These are phyloP conservation scores for Cadophora sp. DNA, from an alignment of 2,329 filamentous ascomycete species.

Conservation along the genomic window DNA sequence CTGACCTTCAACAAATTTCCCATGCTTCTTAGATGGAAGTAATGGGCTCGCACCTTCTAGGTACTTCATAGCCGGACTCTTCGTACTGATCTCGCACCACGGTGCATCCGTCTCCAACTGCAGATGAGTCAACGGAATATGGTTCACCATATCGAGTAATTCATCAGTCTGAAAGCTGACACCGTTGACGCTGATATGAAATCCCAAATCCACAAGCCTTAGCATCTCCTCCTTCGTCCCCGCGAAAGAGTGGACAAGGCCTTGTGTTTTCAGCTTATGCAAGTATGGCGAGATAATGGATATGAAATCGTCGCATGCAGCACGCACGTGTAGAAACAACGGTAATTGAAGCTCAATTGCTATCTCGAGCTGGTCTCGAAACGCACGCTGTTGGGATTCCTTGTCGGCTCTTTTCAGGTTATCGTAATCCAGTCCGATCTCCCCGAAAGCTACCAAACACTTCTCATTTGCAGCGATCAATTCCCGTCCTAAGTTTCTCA, in stretches of 20 bases:
- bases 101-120: no score
- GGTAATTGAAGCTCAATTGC: neutral
- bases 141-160: no score
- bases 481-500: neutral
- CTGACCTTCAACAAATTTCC: no score
- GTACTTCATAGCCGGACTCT: no score
- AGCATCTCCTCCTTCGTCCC: neutral
- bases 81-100: no score
- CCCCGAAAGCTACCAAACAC: neutral
- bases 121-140: no score
- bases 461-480: neutral
- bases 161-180: no score
- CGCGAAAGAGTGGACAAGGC: neutral
- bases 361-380: neutral
- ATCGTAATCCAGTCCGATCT: slow-evolving; percentile 7
- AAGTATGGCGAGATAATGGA: slow-evolving; percentile 3
- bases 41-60: no score
- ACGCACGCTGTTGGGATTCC: neutral
- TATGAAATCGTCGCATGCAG: slow-evolving; percentile 5
- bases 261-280: neutral
- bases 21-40: no score
- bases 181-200: no score
- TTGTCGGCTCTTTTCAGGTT: neutral
- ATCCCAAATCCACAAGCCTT: no score
- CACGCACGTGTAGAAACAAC: slow-evolving; percentile 2